Conservation (phyloP, 805 yeast genomes). For the Starmerella cellae region DNA sequence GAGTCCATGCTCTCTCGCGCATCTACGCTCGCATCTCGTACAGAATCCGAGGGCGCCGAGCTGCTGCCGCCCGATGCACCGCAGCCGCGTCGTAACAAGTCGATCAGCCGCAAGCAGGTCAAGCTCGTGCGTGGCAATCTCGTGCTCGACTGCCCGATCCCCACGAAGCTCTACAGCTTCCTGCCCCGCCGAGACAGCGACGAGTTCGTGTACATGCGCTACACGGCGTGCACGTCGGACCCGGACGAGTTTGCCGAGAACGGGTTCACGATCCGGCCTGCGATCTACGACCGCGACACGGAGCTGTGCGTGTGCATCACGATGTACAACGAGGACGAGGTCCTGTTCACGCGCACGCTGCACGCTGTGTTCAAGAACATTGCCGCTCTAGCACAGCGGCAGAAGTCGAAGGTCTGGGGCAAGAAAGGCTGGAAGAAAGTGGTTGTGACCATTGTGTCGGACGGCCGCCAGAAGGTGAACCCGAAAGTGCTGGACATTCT, state of each 20-base stretch:
- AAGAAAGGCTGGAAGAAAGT: conserved; percentile 93
- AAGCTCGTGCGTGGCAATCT: conserved; percentile 67
- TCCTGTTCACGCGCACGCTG: conserved; percentile 78
- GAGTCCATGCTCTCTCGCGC: conserved; percentile 6
- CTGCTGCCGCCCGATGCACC: conserved; percentile 17
- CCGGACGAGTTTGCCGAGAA: conserved; percentile 70
- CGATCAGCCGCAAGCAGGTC: conserved; percentile 59
- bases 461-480: conserved; percentile 81
- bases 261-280: conserved; percentile 79
- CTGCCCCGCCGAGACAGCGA: conserved; percentile 79
- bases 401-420: conserved; percentile 84
- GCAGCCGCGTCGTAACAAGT: conserved; percentile 52
- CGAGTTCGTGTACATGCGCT: conserved; percentile 91
- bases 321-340: conserved; percentile 94
- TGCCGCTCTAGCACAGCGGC: conserved; percentile 71
- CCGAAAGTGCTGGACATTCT: conserved; percentile 75
- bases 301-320: conserved; percentile 87
- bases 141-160: conserved; percentile 87
- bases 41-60: conserved; percentile 5
- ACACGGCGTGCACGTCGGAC: conserved; percentile 89
- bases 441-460: conserved; percentile 81
- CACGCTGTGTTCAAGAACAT: conserved; percentile 89
- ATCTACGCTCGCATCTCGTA: conserved; percentile 7
- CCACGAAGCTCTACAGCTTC: conserved; percentile 72
- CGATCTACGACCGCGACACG: conserved; percentile 65